Percentiles rank a stretch among this genome's conserved stretches.
Evolutionary conservation across 169 alveolate genomes (phyloP).

Genomic region (Amoebophrya sp.): DNA sequence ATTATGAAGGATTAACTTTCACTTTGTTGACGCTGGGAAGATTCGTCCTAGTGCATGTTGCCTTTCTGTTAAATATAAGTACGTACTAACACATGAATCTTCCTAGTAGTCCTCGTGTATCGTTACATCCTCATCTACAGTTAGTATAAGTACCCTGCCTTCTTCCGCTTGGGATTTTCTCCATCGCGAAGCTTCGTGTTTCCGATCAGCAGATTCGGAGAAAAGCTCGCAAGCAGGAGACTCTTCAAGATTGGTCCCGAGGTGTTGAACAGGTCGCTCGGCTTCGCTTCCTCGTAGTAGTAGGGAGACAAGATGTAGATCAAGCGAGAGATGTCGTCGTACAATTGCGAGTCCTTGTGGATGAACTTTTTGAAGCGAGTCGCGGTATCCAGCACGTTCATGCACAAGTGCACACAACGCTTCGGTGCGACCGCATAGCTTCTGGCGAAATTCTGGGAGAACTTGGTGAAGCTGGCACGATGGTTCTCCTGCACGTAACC

Average conservation of each 20-base stretch:
- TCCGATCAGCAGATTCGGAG: background rate
- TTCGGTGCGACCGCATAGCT: background rate
- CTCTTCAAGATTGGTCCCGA: background rate
- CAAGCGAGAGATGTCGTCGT: background rate
- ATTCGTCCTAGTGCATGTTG: too few relatives aligned
- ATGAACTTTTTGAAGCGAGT: constrained; percentile 12
- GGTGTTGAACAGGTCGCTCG: background rate
- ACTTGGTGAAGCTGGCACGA: background rate
- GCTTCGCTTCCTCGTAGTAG: constrained; percentile 6
- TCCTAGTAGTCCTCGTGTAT: too few relatives aligned
- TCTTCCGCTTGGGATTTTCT: background rate
- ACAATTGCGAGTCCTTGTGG: background rate
- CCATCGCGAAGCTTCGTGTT: background rate
- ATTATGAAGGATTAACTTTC: too few relatives aligned
- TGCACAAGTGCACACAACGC: background rate
- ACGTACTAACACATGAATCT: too few relatives aligned
- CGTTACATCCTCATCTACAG: too few relatives aligned
- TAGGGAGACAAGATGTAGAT: background rate
- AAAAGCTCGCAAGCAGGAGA: background rate
- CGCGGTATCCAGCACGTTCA: constrained; percentile 24
- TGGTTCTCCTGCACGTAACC: constrained; percentile 25
- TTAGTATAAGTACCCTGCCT: too few relatives aligned
- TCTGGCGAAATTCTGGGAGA: background rate
- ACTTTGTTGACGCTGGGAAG: too few relatives aligned
- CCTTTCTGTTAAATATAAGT: too few relatives aligned